Evolutionary conservation across 164 flowering plant genomes (phyloP), one percentile per base, ranked within the genome.

Genomic region (Hamamelis virginiana): DNA sequence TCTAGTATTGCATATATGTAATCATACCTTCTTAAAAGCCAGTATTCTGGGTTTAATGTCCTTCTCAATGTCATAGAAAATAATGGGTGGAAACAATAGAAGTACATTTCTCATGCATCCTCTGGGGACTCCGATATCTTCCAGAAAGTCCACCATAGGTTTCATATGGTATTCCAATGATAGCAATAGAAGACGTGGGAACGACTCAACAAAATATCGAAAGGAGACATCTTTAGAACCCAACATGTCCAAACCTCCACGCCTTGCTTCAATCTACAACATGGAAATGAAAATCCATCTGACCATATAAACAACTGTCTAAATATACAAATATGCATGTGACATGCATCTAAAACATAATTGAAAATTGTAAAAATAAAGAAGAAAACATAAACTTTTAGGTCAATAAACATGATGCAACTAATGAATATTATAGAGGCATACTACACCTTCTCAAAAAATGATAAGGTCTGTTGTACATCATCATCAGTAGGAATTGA

Each of bases 241-340:
- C 80, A 95, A 68, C 86, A 86, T 81, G 68, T 85, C 80, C 69
- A 95, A 70, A 66, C 98, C 98, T 76, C 97, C 98, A 71, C 97
- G 96, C 76, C 82, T 88, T 28, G 98, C 98, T 83, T 85, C 92
- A 84, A 92, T 83, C 98, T 92, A 69, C 69, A 76, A 1, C 75
- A 81, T 15, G 55, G 56, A 45, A 66, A 4, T 2, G 43, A 27
- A 55, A 38, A 23, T n/a, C 45, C 48, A 64, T 25, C 50, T 18
- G 0, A 13, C 16, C 12, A 41, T 23, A 46, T 16, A n/a, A 19
- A 15, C 58, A 55, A 33, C 4, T 2, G 6, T 33, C 41, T 33
- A 6, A 33, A 33, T 33, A 33, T 33, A 2, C 41, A 43, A 53
- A 53, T 3, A 22, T 47, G 14, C 62, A 45, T 12, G 8, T 23